Base-by-base conservation (phyloP, 257 asterid genomes). In the Nicotiana obtusifolia region DNA sequence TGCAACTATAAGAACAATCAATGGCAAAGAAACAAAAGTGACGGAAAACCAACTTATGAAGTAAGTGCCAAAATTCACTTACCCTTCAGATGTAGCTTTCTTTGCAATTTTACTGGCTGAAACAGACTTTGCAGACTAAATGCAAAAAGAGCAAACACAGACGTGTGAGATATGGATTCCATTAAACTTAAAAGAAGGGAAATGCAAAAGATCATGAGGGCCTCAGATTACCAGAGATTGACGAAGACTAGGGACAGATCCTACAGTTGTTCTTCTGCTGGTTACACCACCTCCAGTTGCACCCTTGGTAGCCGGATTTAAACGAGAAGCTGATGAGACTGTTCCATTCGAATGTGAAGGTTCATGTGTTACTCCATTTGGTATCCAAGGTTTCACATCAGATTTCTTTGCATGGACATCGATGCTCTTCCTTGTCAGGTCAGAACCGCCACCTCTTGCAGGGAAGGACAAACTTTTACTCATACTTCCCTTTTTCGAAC, bases 391-490 rank as follows among this genome's bases (percentile, higher is more conserved):
- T 60, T 62, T 90, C 11, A 89, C 81, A n/a, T 90, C 88, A 22
- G 86, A 80, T 79, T 87, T 90, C 56, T 57, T 68, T 6, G 95
- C 88, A 83, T 65, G 76, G 33, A 75, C 84, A 77, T 93, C 95
- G 3, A 84, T 80, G 84, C 98, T 92, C 82, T 89, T 84, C 80
- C 83, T 91, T 88, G 84, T 88, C 5, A 89, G 81, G 83, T 94
- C 93, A 6, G 90, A 66, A 67, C 84, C 85, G 62, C 87, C 88
- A 41, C 89, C 90, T 79, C 79, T 84, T n/a, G 88, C 81, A 33
- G 97, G 97, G 57, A 93, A 90, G 0, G 98, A 93, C 3, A 91
- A 87, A 64, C 94, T 92, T 87, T 93, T 93, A 2, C 81, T 83
- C 86, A 91, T 82, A 82, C 88, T 88, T 17, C 91, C 87, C 81